Evolutionary conservation across 306 rosid species (phyloP).

Genomic region (Comarum palustre): DNA sequence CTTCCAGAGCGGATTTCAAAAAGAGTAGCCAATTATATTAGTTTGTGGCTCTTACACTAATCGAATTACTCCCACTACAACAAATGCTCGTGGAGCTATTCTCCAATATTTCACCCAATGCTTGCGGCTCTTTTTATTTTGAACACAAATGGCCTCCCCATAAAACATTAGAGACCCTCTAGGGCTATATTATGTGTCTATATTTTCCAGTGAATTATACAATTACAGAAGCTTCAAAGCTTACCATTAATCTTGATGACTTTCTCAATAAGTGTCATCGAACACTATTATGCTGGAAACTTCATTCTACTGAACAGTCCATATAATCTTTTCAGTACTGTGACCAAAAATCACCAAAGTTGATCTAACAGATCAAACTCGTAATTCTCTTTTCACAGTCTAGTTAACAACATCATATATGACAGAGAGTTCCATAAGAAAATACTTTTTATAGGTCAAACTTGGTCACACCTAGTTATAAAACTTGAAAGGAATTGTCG

Average conservation of each 20-base stretch:
- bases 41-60: conserved; percentile 18
- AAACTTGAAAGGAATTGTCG: neutral
- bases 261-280: neutral
- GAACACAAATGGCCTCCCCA: neutral
- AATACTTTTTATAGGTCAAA: neutral
- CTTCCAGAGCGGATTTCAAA: neutral
- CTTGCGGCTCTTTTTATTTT: neutral
- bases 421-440: neutral
- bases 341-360: neutral
- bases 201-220: no score
- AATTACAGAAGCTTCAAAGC: neutral
- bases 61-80: conserved; percentile 5
- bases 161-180: neutral
- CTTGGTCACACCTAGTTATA: neutral
- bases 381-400: neutral
- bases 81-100: neutral
- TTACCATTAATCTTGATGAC: neutral
- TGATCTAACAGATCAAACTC: neutral
- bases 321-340: neutral
- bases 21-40: neutral
- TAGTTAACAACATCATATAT: neutral
- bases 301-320: neutral
- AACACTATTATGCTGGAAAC: neutral
- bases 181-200: neutral
- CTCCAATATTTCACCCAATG: neutral